Evolutionary conservation across 768 basidiomycete genomes (phyloP).

Genomic region (Neoboletus brunneissimus): DNA sequence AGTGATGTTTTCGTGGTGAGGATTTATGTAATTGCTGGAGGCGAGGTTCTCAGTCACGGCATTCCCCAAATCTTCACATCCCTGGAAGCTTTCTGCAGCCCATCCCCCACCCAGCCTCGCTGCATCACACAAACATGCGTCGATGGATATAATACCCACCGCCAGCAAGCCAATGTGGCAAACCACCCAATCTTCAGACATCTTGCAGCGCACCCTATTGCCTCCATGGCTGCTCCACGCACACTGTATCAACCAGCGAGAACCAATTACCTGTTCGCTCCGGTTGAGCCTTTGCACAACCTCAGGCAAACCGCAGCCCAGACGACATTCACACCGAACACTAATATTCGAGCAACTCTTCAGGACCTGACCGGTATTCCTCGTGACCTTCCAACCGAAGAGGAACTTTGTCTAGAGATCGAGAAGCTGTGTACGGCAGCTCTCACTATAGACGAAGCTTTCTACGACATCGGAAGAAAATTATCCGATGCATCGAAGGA

Average conservation of each 20-base stretch:
- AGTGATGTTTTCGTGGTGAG: neutral
- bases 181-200: neutral
- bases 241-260: neutral
- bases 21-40: neutral
- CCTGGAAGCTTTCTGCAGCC: neutral
- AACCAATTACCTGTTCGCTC: neutral
- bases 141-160: slow-evolving; percentile 10
- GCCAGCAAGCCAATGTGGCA: neutral
- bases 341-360: neutral
- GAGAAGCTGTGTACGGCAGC: slow-evolving; percentile 14
- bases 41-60: neutral
- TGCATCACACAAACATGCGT: neutral
- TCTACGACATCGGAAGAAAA: slow-evolving; percentile 11
- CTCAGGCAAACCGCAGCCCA: neutral
- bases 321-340: neutral
- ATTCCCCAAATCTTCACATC: slow-evolving; percentile 2
- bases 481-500: slow-evolving; percentile 5
- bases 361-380: neutral
- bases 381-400: slow-evolving; percentile 9
- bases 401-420: slow-evolving; percentile 16
- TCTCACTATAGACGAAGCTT: slow-evolving; percentile 17
- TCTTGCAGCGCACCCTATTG: neutral
- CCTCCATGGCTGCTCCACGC: slow-evolving; percentile 8
- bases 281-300: neutral
- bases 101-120: neutral